These are phyloP conservation scores for Suillus luteus DNA, from an alignment of 768 basidiomycete species.

Conservation along the genomic window DNA sequence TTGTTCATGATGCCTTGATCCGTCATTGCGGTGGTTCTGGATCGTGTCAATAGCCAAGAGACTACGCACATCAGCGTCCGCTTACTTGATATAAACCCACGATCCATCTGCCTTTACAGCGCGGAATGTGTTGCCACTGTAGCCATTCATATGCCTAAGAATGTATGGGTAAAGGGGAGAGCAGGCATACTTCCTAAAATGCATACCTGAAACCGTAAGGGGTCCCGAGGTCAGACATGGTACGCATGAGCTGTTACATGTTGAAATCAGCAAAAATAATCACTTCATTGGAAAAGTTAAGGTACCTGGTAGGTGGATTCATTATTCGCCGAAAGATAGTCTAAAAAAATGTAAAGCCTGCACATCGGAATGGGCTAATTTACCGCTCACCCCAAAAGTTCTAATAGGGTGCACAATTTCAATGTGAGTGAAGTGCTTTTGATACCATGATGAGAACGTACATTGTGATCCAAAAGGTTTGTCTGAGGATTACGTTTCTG, in stretches of 20 bases:
- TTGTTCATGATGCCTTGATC: constrained; percentile 43
- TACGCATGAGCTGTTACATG: constrained; percentile 42
- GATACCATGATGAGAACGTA: constrained; percentile 14
- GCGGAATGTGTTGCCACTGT: constrained; percentile 52
- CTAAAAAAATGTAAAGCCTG: constrained; percentile 23
- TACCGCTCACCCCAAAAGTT: constrained; percentile 22
- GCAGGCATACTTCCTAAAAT: constrained; percentile 3
- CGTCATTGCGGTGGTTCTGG: constrained; percentile 19
- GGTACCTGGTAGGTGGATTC: constrained; percentile 45
- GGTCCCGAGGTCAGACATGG: constrained; percentile 58
- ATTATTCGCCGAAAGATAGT: constrained; percentile 49
- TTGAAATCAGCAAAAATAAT: background rate
- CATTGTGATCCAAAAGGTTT: constrained; percentile 43
- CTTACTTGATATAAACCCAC: constrained; percentile 54
- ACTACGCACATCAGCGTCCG: constrained; percentile 17
- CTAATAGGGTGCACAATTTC: constrained; percentile 11
- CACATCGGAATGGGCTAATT: background rate
- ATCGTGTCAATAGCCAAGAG: constrained; percentile 19
- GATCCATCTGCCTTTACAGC: constrained; percentile 47
- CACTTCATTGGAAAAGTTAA: background rate
- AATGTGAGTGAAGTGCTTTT: background rate
- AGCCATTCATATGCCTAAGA: constrained; percentile 48
- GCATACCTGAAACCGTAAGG: constrained; percentile 44
- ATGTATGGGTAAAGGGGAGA: background rate
- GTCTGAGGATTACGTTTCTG: constrained; percentile 53